Evolutionary conservation across 2,329 filamentous ascomycete species (phyloP), one percentile per base, ranked within the genome.

Genomic region (Aspergillus brunneoviolaceus): DNA sequence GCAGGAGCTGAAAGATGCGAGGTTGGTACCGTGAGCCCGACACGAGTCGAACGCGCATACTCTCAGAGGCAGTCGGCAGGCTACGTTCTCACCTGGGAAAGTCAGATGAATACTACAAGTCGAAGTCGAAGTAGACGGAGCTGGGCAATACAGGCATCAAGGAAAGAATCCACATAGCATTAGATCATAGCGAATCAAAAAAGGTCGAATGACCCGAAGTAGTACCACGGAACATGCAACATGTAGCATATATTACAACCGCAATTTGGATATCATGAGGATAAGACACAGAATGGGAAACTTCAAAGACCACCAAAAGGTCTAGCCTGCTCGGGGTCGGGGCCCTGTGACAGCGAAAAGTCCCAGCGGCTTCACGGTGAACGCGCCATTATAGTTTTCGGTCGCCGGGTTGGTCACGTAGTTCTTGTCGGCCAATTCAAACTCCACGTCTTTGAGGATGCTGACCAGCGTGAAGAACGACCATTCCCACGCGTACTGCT

Each of bases 401-500:
- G 66, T 65, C 5, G 56, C 58, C 16, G 71, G 80, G 73, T 58
- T 58, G 19, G 76, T 65, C 35, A 68, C 51, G 60, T 79, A 78
- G 0, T 61, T 77, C 0, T 86, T 82, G 65, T 92, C 84, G 49
- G 83, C 84, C 50, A 87, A 70, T 54, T 80, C 79, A 58, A 92
- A 84, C 63, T 90, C 83, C 73, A 92, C 89, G 64, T 88, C 89
- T 67, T 90, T 88, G 58, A 92, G 77, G 6, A 91, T 74, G 63
- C 86, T 81, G 0, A 86, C 84, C 63, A 88, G 78, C 6, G 82
- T 81, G 5, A 90, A 75, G 10, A 89, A 71, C 1, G 84, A 82
- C 76, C 92, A 90, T 69, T 92, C 88, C 86, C 87, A 89, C 1
- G 90, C 89, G 72, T 92, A 92, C 0, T 83, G 80, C 6, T 87